Evolutionary conservation across 495 filamentous ascomycete species (phyloP), one percentile per base, ranked within the genome.

Genomic region (Chaetomium fimeti): DNA sequence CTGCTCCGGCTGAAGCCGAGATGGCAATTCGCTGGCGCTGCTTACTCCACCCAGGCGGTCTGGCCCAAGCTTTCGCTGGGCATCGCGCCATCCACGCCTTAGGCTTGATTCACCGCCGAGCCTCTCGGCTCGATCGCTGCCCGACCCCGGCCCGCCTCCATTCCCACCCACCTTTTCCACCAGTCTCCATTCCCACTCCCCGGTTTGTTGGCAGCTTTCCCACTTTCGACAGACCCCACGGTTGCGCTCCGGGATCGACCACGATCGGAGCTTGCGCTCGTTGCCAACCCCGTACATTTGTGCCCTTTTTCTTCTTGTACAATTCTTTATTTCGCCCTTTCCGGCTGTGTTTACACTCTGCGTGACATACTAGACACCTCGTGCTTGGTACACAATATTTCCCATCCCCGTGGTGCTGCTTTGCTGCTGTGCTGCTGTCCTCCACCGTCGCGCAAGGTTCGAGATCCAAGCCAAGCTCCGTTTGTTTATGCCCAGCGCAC

Each of bases 81-180:
- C 16, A 54, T 62, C 38, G 61, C 61, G 61, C 61, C 49, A 47
- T 63, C 32, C 40, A 62, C 58, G 58, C 58, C 28, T 60, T 49
- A 51, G 45, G 43, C 58, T 51, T 20, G 48, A 18, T 54, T 59
- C 47, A 45, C 55, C 55, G 62, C 62, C 22, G 48, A 64, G 55
- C 29, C 32, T 27, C 52, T 58, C 36, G 24, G 22, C 48, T 54
- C 27, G 43, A 53, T 59, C 55, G 62, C 55, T 64, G 55, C 55
- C 62, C 62, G 62, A 64, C 54, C 62, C 61, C 24, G 40, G 55
- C 43, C 40, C 48, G 25, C 38, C 24, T 36, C 40, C 22, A 45
- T 61, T 43, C 29, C 61, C 52, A 28, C 22, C 28, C 18, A 32
- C 36, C 60, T 36, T 15, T 68, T 72, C 18, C 70, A 28, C 38